Evolutionary conservation across 2,329 filamentous ascomycete genomes (phyloP).

Genomic region (Claviceps africana): DNA sequence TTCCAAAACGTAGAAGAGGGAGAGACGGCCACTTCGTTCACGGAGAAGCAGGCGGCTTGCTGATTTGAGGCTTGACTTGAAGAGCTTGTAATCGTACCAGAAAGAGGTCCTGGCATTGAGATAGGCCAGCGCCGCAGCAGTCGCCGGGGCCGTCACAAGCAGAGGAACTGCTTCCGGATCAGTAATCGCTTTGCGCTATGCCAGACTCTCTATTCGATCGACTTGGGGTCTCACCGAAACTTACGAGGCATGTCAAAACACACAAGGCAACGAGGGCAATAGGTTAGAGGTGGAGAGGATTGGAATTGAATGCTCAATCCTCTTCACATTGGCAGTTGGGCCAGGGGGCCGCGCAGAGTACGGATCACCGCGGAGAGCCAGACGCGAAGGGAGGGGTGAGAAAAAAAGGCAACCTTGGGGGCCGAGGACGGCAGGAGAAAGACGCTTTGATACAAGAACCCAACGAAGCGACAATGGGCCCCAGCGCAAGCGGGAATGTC

Average conservation of each 20-base stretch:
- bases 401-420: background rate
- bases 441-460: background rate
- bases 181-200: background rate
- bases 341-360: background rate
- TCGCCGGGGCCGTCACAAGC: slow-evolving; percentile 42
- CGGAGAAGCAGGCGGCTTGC: slow-evolving; percentile 28
- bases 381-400: too few species aligned
- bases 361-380: background rate
- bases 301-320: background rate
- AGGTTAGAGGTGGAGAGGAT: background rate
- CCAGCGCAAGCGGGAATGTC: background rate
- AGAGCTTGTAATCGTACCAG: slow-evolving; percentile 48
- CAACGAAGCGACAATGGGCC: background rate
- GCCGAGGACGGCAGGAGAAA: background rate
- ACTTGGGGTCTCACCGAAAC: background rate
- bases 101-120: slow-evolving; percentile 57
- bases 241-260: background rate
- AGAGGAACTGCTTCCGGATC: slow-evolving; percentile 31
- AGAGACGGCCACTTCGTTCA: slow-evolving; percentile 47
- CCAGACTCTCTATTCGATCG: background rate
- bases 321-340: background rate
- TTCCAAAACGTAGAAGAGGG: slow-evolving; percentile 65
- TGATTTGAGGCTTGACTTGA: slow-evolving; percentile 39
- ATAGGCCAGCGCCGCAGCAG: slow-evolving; percentile 58
- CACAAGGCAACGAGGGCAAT: background rate